Base-by-base conservation (phyloP, 192 early-diverging fungal genomes). In the Lunasporangiospora selenospora region DNA sequence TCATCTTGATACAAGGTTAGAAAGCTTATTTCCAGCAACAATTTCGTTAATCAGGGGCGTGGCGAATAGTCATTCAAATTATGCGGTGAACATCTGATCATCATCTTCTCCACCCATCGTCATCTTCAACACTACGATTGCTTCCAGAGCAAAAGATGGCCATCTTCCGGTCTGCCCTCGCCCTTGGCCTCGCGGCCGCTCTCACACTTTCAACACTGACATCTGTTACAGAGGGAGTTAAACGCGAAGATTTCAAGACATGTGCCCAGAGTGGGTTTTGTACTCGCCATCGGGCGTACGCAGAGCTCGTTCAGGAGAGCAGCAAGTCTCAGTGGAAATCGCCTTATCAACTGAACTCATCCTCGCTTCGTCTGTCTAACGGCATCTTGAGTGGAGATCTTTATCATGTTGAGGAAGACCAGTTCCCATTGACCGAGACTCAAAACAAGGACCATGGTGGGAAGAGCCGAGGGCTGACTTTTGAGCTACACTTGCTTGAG, bases 251-350 rank as follows among this genome's bases (percentile, higher is more conserved):
- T 73, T 99, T 99, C 67, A 96, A 95, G 70, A 90, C 80, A 0
- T 97, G 95, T 75, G 76, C 86, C 24, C 90, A 98, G 49, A 85
- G 86, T 26, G 89, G 87, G 6, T 99, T 99, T 69, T 98, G 95
- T 75, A 66, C 78, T 11, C 90, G 97, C 38, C 94, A 99, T 75
- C 81, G 93, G 6, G 90, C 87, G 16, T 94, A 88, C 63, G 93
- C 92, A 12, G 92, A 95, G 34, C 30, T 71, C 4, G 67, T 53
- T 19, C 67, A 51, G 44, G 58, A 62, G 42, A 46, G 60, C 23
- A 46, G 53, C 3, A 37, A 59, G n/a, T 15, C 33, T 30, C 15
- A 51, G 19, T 63, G 81, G 33, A 40, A 62, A 3, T 86, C 90
- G 0, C 85, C 85, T 2, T 97, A 92, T 67, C 63, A 76, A 26